Percentiles rank a stretch among this genome's conserved stretches.
These are phyloP conservation scores for Salix suchowensis DNA, from an alignment of 345 rosid genomes.

Conservation along the genomic window DNA sequence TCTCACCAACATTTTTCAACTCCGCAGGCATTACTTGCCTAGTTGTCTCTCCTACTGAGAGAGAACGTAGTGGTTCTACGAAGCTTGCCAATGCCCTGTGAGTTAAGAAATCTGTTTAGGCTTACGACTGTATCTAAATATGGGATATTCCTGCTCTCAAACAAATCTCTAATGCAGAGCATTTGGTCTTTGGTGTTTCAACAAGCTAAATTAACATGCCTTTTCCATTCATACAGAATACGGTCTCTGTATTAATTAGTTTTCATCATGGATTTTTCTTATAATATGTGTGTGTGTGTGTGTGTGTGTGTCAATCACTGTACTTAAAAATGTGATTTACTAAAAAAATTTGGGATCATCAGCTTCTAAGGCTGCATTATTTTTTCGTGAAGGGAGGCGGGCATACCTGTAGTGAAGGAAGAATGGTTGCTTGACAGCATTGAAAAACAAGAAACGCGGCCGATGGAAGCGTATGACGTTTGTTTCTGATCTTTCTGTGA, in stretches of 20 bases:
- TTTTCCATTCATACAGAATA: neutral
- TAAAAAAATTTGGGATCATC: neutral
- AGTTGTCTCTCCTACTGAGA: constrained; percentile 56
- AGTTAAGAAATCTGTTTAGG: constrained; percentile 13
- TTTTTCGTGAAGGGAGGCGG: constrained; percentile 43
- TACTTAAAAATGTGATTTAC: neutral
- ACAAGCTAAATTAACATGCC: neutral
- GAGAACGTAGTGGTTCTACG: constrained; percentile 60
- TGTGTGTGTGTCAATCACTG: neutral
- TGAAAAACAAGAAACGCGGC: constrained; percentile 62
- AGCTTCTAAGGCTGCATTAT: neutral
- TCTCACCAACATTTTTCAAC: neutral
- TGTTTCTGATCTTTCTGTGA: constrained; percentile 52
- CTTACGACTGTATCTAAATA: neutral
- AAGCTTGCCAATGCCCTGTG: constrained; percentile 73
- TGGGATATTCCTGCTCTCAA: neutral
- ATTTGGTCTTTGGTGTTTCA: neutral
- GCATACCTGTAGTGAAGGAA: constrained; percentile 55
- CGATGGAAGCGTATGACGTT: constrained; percentile 61
- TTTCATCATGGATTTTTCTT: no score
- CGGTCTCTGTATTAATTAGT: neutral
- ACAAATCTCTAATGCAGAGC: neutral
- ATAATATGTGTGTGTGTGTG: no score
- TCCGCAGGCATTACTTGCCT: constrained; percentile 51
- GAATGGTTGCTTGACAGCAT: constrained; percentile 68